phyloP scores from a whole-genome alignment of 2,329 filamentous ascomycete genomes.

The Fusarium sp. region DNA sequence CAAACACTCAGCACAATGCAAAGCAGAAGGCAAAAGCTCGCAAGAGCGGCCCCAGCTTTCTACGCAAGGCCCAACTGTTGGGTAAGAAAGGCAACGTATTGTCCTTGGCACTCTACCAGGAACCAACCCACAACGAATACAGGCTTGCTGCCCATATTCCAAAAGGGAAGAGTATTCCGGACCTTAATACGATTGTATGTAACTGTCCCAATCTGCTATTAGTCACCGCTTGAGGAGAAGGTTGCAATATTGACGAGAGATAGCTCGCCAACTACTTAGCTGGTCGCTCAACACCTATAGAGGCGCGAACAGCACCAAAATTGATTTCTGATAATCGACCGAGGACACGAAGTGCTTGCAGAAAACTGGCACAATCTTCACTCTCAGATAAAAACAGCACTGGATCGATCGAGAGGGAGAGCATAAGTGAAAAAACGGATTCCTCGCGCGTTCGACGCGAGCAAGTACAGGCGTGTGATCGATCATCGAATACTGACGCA shows the following conservation, averaged over 20 bases:
- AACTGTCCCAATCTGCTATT: neutral
- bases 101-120: neutral
- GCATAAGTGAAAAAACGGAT: too few species aligned
- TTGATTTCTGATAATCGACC: neutral
- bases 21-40: neutral
- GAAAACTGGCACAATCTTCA: too few species aligned
- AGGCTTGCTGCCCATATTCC: neutral
- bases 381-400: too few species aligned
- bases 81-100: conserved; percentile 1
- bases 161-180: neutral
- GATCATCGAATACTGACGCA: too few species aligned
- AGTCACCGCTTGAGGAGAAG: neutral
- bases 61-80: neutral
- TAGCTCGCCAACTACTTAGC: neutral
- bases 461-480: too few species aligned
- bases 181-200: neutral
- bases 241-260: neutral
- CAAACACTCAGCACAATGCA: neutral
- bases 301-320: neutral
- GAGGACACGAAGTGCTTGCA: neutral
- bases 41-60: neutral
- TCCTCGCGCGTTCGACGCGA: too few species aligned
- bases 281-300: neutral
- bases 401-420: too few species aligned
- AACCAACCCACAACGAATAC: neutral